Evolutionary conservation across 306 rosid species (phyloP).

Genomic region (Dryas octopetala): DNA sequence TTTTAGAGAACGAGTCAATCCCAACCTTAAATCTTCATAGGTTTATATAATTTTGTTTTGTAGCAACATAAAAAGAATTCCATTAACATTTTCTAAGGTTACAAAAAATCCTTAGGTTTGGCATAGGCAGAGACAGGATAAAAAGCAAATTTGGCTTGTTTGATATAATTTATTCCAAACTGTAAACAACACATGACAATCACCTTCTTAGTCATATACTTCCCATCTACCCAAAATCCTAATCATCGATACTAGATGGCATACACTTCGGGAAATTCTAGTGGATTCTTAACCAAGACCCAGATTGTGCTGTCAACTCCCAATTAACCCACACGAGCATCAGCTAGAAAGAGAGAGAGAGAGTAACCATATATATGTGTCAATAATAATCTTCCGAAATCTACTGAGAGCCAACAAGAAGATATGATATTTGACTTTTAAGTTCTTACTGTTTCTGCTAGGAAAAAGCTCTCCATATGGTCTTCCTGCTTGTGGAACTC

Average conservation of each 20-base stretch:
- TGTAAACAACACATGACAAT: neutral
- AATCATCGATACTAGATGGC: neutral
- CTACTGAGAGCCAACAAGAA: constrained; percentile 1
- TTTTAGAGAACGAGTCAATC: neutral
- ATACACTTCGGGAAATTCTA: neutral
- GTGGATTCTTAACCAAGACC: neutral
- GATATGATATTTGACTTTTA: neutral
- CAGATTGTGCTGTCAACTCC: neutral
- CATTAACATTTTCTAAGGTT: too few species aligned
- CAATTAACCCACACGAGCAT: neutral
- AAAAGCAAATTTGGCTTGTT: neutral
- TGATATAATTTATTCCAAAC: neutral
- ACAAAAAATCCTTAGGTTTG: neutral
- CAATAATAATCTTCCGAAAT: constrained; percentile 8
- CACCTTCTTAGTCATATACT: neutral
- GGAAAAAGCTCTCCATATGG: constrained; percentile 98
- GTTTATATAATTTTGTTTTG: neutral
- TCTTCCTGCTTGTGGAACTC: constrained; percentile 90
- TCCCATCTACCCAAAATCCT: neutral
- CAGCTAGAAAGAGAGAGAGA: neutral
- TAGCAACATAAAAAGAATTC: neutral
- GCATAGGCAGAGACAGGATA: neutral
- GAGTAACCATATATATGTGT: neutral
- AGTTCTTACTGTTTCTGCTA: constrained; percentile 85
- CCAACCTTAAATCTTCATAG: neutral